A percentile compares a stretch with the other conserved stretches of the same genome.
Conservation (phyloP, 345 rosid genomes). For the Salix udensis region DNA sequence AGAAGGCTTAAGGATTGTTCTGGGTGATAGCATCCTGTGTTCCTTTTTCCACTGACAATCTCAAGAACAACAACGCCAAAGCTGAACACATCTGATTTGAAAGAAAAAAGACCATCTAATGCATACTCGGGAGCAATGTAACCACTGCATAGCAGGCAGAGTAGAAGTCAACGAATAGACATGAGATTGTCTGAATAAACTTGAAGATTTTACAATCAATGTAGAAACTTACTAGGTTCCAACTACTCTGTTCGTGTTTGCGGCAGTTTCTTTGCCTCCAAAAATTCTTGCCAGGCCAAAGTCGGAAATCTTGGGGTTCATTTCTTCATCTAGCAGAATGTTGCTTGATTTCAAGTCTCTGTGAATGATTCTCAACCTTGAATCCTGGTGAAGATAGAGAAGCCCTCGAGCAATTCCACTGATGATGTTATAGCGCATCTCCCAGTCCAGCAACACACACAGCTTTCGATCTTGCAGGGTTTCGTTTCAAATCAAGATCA, state of each 20-base stretch:
- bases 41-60: constrained; percentile 22
- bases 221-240: constrained; percentile 20
- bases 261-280: constrained; percentile 19
- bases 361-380: constrained; percentile 26
- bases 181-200: neutral
- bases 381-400: constrained; percentile 26
- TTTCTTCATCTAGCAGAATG: constrained; percentile 15
- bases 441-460: constrained; percentile 11
- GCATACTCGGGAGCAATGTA: constrained; percentile 27
- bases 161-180: neutral
- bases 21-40: constrained; percentile 16
- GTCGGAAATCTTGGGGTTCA: constrained; percentile 29
- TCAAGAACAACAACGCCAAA: constrained; percentile 24
- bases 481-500: constrained; percentile 9
- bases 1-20: constrained; percentile 13
- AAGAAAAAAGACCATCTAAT: constrained; percentile 20
- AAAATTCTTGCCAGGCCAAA: constrained; percentile 29
- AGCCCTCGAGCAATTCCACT: constrained; percentile 24
- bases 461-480: constrained; percentile 13
- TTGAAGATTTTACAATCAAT: neutral
- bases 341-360: constrained; percentile 26
- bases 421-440: constrained; percentile 19
- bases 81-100: constrained; percentile 28
- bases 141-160: constrained; percentile 9
- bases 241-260: constrained; percentile 19